Conservation (phyloP, 768 basidiomycete genomes). For the Termitomyces sp. region DNA sequence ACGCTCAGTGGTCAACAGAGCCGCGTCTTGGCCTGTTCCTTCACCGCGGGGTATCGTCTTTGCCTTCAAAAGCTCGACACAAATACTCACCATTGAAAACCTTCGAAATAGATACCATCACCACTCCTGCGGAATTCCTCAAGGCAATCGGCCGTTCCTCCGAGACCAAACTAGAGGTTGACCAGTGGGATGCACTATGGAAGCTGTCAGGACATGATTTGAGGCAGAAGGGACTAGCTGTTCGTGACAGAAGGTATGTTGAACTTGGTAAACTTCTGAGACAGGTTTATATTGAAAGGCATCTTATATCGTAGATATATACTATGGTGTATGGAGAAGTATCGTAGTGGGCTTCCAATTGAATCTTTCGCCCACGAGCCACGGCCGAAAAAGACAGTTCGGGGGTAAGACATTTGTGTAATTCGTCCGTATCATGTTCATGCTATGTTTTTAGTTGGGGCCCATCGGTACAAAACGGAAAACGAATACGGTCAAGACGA, state of each 20-base stretch:
- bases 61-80: conserved; percentile 11
- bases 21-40: conserved; percentile 31
- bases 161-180: conserved; percentile 60
- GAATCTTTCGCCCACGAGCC: conserved; percentile 61
- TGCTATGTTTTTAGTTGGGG: conserved; percentile 51
- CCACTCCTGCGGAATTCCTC: conserved; percentile 62
- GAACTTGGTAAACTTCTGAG: not conserved
- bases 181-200: conserved; percentile 78
- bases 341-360: conserved; percentile 52
- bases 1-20: conserved; percentile 33
- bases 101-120: conserved; percentile 40
- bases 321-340: conserved; percentile 85
- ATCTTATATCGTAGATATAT: conserved; percentile 56
- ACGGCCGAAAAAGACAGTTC: conserved; percentile 70
- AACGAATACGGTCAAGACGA: conserved; percentile 66
- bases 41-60: conserved; percentile 28
- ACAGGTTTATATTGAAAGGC: not conserved
- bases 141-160: conserved; percentile 68
- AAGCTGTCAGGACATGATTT: conserved; percentile 51
- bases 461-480: conserved; percentile 70
- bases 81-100: conserved; percentile 11
- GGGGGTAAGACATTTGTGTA: conserved; percentile 63
- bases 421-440: not conserved
- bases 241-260: conserved; percentile 69
- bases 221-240: conserved; percentile 61